Conservation (phyloP, 208 protist genomes). For the Crithidia expoeki region DNA sequence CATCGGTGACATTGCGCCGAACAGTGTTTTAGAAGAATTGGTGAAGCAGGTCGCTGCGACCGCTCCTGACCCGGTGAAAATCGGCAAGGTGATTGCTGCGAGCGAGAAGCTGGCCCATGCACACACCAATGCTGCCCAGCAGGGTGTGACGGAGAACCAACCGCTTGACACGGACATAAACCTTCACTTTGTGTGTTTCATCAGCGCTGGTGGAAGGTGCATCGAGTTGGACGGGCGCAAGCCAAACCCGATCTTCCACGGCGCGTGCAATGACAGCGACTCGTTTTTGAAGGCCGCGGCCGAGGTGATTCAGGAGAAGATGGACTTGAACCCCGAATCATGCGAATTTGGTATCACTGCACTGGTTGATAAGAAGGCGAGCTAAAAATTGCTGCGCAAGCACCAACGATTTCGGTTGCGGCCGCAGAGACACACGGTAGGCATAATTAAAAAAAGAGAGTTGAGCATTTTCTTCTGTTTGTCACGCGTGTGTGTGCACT, state of each 20-base stretch:
- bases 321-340: slow-evolving; percentile 63
- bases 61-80: slow-evolving; percentile 3
- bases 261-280: slow-evolving; percentile 49
- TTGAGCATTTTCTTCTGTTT: too few relatives aligned
- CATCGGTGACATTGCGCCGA: slow-evolving; percentile 46
- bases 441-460: too few relatives aligned
- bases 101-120: slow-evolving; percentile 39
- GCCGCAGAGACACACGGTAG: not conserved
- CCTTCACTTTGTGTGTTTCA: slow-evolving; percentile 96
- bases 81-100: slow-evolving; percentile 55
- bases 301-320: slow-evolving; percentile 72
- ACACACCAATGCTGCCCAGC: slow-evolving; percentile 62
- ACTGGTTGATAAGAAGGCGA: slow-evolving; percentile 32
- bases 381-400: not conserved
- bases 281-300: slow-evolving; percentile 77
- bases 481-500: too few relatives aligned
- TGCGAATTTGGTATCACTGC: slow-evolving; percentile 85
- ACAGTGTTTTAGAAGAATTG: slow-evolving; percentile 42
- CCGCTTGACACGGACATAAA: slow-evolving; percentile 73
- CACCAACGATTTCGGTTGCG: too few relatives aligned
- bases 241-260: slow-evolving; percentile 81
- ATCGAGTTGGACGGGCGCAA: slow-evolving; percentile 96
- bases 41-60: not conserved
- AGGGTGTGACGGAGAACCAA: slow-evolving; percentile 75
- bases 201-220: slow-evolving; percentile 76